phyloP scores from a whole-genome alignment of 2,329 filamentous ascomycete species.

The Phaeosphaeria sp. region DNA sequence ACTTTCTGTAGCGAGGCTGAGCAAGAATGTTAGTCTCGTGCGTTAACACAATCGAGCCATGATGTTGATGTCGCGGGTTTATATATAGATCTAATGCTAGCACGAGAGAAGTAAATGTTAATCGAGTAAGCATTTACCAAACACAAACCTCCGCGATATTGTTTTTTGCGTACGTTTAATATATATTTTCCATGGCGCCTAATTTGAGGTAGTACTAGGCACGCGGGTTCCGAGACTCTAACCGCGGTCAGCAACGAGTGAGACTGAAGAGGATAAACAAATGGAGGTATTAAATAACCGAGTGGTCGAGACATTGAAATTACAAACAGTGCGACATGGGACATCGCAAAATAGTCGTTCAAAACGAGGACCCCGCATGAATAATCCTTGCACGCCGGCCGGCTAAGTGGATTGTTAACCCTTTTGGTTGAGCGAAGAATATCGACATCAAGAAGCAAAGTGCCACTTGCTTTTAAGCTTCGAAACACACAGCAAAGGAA shows the following conservation, averaged over 20 bases:
- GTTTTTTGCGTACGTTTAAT: not conserved
- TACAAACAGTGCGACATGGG: too few species aligned
- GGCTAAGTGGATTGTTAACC: too few species aligned
- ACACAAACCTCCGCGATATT: not conserved
- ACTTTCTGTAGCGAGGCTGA: too few species aligned
- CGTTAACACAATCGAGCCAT: too few species aligned
- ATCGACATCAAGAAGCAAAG: too few species aligned
- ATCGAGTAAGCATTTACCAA: not conserved
- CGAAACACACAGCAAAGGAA: too few species aligned
- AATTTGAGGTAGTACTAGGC: not conserved
- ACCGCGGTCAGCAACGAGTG: not conserved
- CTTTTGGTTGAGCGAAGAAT: too few species aligned
- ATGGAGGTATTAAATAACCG: not conserved
- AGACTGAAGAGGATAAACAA: not conserved
- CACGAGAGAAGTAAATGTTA: not conserved
- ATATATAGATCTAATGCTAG: not conserved
- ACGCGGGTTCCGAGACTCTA: not conserved
- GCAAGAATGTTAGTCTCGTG: too few species aligned
- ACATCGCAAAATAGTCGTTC: too few species aligned
- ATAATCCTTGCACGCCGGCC: too few species aligned
- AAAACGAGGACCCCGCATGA: too few species aligned
- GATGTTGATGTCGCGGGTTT: not conserved
- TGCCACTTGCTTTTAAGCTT: too few species aligned
- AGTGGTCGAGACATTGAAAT: not conserved
- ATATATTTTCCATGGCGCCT: not conserved